These are phyloP conservation scores for Xylariaceae sp. DNA, from an alignment of 2,329 filamentous ascomycete genomes.

Conservation along the genomic window DNA sequence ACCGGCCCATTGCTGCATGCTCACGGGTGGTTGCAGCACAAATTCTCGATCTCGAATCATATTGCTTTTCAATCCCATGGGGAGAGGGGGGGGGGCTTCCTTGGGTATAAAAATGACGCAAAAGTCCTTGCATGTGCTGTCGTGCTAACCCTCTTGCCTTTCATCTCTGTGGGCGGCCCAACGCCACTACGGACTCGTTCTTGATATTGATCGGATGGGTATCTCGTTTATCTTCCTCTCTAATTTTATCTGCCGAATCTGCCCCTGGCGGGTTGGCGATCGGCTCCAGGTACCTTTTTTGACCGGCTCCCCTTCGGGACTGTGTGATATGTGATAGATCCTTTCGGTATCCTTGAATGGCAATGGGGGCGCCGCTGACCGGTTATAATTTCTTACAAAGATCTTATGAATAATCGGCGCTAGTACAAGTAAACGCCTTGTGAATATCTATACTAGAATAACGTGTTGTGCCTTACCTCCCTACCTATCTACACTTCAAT, in stretches of 20 bases:
- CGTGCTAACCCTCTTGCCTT: constrained; percentile 9
- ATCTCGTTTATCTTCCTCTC: constrained; percentile 8
- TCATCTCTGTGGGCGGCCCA: no score
- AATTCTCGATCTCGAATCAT: constrained; percentile 25
- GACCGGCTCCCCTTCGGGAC: constrained; percentile 18
- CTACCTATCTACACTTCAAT: constrained; percentile 3
- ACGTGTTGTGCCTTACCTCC: neutral
- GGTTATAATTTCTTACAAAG: constrained; percentile 1
- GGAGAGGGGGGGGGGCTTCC: neutral
- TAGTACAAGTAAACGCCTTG: neutral
- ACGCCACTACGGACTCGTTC: constrained; percentile 12
- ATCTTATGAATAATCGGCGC: neutral
- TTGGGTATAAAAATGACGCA: neutral
- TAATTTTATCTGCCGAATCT: constrained; percentile 16
- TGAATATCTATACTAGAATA: neutral
- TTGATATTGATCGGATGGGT: constrained; percentile 7
- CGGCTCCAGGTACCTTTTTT: constrained; percentile 7
- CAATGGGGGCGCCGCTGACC: no score
- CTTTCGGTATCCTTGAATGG: constrained; percentile 1
- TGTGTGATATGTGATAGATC: constrained; percentile 27
- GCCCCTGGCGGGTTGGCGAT: constrained; percentile 8
- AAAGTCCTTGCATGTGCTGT: neutral
- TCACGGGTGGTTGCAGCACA: constrained; percentile 23
- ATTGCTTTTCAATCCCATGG: constrained; percentile 1
- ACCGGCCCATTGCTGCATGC: constrained; percentile 19